Base-by-base conservation (phyloP, 495 filamentous ascomycete genomes). In the Tuber umbilicatum region DNA sequence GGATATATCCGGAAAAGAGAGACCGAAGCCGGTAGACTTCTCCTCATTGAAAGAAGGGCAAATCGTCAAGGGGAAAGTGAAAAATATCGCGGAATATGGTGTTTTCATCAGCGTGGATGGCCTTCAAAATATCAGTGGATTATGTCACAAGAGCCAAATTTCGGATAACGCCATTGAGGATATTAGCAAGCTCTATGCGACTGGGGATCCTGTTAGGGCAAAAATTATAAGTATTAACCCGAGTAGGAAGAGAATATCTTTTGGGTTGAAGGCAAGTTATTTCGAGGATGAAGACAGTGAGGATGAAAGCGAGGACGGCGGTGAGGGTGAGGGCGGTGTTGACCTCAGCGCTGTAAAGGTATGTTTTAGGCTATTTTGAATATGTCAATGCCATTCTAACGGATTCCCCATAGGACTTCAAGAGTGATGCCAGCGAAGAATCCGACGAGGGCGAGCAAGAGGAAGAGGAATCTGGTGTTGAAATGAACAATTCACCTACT, bases 21-120 rank as follows among this genome's bases (percentile, higher is more conserved):
- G 90, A 83, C 89, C 91, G 75, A 87, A 89, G 23, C 89, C 89
- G 4, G 78, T 90, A 38, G 89, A 87, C 5, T 89, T 94, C 75
- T 85, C 86, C 40, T 92, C 97, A 77, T 85, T 97, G 68, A 89
- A 90, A 82, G 85, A 86, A 72, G 94, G 94, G 6, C 91, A 94
- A 82, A 85, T 91, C 35, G 86, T 99, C 39, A 96, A 91, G 19
- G 95, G 94, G 43, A 96, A 92, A 80, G 87, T 99, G 71, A 90
- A 94, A 73, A 96, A 96, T 83, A 93, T 97, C 3, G 93, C 96
- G 81, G 92, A 97, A 31, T 98, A 92, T 80, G 95, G 95, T 81
- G 94, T 93, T 14, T 98, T 98, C 84, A 91, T 99, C 80, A 89
- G 94, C 70, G 85, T 99, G 43, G 93, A 97, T 84, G 87, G 89